Percentiles rank a stretch among this genome's conserved stretches.
Conservation (phyloP, 805 yeast genomes). For the Schwanniomyces pseudopolymorphus region DNA sequence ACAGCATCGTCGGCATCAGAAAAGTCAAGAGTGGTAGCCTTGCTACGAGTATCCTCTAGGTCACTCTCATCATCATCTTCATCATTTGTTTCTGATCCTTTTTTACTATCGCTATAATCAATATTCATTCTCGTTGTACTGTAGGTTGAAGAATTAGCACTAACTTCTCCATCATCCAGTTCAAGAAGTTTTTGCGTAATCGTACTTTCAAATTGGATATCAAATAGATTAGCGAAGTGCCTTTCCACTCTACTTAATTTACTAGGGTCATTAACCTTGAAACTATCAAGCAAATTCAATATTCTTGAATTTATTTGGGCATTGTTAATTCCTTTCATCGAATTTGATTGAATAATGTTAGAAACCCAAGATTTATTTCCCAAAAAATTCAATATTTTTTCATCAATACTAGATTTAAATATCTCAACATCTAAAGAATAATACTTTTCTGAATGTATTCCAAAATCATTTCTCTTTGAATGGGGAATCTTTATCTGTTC, state of each 20-base stretch:
- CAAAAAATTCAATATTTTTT: conserved; percentile 21
- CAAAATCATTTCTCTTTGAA: conserved; percentile 61
- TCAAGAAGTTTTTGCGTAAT: conserved; percentile 1
- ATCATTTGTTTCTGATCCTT: neutral
- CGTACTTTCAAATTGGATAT: conserved; percentile 8
- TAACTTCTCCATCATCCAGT: neutral
- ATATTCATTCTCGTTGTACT: neutral
- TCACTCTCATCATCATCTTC: conserved; percentile 24
- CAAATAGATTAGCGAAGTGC: conserved; percentile 6
- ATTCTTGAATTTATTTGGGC: conserved; percentile 8
- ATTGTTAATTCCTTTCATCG: conserved; percentile 4
- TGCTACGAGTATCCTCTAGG: conserved; percentile 18
- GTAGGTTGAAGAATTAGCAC: neutral
- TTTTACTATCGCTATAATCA: neutral
- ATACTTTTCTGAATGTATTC: conserved; percentile 68
- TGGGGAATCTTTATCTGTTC: conserved; percentile 28
- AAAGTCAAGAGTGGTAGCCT: conserved; percentile 18
- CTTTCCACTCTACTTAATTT: conserved; percentile 5
- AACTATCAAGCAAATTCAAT: conserved; percentile 6
- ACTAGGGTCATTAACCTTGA: conserved; percentile 7
- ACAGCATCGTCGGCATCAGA: conserved; percentile 19
- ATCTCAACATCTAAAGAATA: conserved; percentile 64
- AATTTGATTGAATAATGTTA: conserved; percentile 8
- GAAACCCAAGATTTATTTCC: conserved; percentile 23
- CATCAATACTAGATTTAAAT: conserved; percentile 54